Evolutionary conservation across 2,329 filamentous ascomycete genomes (phyloP), one percentile per base, ranked within the genome.

Genomic region (Dothideomycetidae sp.): DNA sequence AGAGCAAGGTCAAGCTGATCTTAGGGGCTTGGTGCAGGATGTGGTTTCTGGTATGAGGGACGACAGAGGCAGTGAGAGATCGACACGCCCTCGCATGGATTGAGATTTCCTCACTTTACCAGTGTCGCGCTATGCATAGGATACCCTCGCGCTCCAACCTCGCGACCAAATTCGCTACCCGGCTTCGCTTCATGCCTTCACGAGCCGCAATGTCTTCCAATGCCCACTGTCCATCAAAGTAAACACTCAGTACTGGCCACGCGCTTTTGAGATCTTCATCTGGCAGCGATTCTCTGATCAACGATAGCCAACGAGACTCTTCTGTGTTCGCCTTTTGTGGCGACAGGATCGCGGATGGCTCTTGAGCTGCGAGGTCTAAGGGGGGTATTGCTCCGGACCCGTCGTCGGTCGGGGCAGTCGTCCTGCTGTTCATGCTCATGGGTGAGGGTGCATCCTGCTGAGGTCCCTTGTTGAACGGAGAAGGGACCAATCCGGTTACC

Each of bases 131-230:
- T 13, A 43, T 31, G 40, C 33, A 39, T 21, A 45, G 29, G 7
- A 43, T 34, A 10, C 41, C 41, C 18, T 41, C 38, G 5, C 17
- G n/a, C 39, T 45, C 43, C 14, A 45, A 29, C 13, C 36, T 35
- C 11, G 30, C 23, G 29, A 45, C 13, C n/a, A 45, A 31, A 2
- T 37, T 40, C 5, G 39, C 38, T 5, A 74, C 67, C 29, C 62
- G 55, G 60, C 88, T 92, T 40, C 84, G 68, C 63, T 90, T 93
- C 62, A 92, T 70, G 4, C 81, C 81, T 59, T 94, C 84, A 40
- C 79, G 71, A n/a, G 90, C 63, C 1, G 81, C 74, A 46, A 98
- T 80, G 48, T 86, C 77, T 61, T 98, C 90, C 42, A 96, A 66
- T 2, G 86, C 78, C 52, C 80, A 77, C 40, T 70, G 71, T 1